Conservation (phyloP, 129 eudicot genomes). For the Apium graveolens region DNA sequence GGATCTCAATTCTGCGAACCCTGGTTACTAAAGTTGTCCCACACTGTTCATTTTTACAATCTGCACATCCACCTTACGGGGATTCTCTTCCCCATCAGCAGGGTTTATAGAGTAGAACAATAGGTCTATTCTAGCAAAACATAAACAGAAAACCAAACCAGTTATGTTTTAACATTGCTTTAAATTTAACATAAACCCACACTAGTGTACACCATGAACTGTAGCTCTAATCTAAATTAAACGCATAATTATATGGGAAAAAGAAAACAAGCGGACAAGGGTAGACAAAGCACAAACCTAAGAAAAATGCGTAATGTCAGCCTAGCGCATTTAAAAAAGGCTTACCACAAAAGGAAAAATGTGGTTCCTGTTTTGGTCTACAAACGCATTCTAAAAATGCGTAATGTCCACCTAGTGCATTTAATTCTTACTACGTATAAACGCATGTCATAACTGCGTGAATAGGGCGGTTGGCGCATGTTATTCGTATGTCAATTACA, state of each 20-base stretch:
- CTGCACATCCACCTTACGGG: too few species aligned
- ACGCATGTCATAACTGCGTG: background rate
- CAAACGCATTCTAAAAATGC: background rate
- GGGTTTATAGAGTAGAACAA: background rate
- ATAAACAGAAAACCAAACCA: background rate
- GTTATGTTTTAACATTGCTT: background rate
- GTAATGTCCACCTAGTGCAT: background rate
- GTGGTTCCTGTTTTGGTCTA: background rate
- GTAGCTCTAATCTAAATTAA: too few species aligned
- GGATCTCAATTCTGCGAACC: too few species aligned
- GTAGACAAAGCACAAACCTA: background rate
- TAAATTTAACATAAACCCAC: background rate
- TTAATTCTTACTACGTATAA: background rate
- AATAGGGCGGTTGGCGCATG: background rate
- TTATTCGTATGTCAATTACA: background rate
- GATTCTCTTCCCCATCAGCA: too few species aligned
- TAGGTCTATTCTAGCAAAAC: background rate
- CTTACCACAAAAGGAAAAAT: background rate
- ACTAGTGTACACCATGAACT: background rate
- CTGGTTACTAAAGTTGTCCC: too few species aligned
- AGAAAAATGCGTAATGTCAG: too few species aligned
- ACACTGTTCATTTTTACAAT: too few species aligned
- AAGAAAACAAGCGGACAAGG: background rate
- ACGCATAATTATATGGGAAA: too few species aligned
- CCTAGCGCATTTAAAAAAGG: background rate